Evolutionary conservation across 768 basidiomycete genomes (phyloP), one percentile per base, ranked within the genome.

Genomic region (Auricularia heimuer): DNA sequence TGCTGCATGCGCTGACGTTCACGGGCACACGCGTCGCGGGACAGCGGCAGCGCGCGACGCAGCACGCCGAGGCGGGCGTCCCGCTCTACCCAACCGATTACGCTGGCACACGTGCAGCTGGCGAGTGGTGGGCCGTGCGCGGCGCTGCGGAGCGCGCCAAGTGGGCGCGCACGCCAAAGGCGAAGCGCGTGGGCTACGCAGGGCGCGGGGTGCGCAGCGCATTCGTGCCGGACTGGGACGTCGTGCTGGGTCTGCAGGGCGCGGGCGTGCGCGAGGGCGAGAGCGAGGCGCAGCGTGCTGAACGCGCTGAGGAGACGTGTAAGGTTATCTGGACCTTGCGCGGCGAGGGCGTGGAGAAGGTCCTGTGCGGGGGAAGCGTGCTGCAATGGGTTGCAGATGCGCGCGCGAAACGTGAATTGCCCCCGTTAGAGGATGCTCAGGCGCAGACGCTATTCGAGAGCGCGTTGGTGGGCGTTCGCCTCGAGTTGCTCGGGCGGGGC

Each of bases 21-120:
- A 94, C 94, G 0, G 89, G 90, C 24, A 91, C 90, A 1, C 87
- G 93, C 6, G 81, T 96, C 18, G 90, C 83, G 4, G 96, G 95
- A 2, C 88, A 94, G 70, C 84, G 87, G 35, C 93, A 98, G 71
- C 84, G 88, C 39, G 82, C 82, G 68, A 87, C 86, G 3, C 93
- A 96, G 69, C 79, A 84, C 45, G 92, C 90, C 70, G 96, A 98
- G 75, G 85, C 90, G 3, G 90, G 90, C 4, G 75, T 77, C 0
- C 71, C 83, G 2, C 84, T 84, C 67, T 97, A 93, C 73, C 96
- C 96, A 24, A 84, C 85, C 61, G 94, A 97, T 73, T 93, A 83
- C 68, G 88, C 90, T 0, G 75, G 75, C 21, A 83, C 85, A 0
- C 62, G 71, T 8, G 82, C 87, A 0, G 88, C 88, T 67, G 76